Percentiles rank a stretch among this genome's conserved stretches.
phyloP scores from a whole-genome alignment of 2,329 filamentous ascomycete genomes.

The Fusarium abutilonis region DNA sequence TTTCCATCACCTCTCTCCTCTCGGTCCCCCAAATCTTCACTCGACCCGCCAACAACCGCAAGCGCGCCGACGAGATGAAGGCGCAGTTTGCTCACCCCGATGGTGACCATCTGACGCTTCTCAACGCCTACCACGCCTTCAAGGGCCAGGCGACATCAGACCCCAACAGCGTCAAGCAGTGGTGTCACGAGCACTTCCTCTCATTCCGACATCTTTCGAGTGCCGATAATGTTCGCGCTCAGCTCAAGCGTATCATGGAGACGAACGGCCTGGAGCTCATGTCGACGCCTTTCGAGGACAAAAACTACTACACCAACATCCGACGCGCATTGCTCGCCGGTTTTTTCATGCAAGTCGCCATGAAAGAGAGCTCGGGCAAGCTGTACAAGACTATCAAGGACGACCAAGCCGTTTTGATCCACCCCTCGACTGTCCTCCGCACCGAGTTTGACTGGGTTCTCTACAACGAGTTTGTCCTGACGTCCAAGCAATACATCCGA shows the following conservation, averaged over 20 bases:
- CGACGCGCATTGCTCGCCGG: constrained; percentile 89
- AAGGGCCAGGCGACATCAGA: constrained; percentile 71
- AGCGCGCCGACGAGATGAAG: constrained; percentile 98
- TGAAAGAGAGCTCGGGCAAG: constrained; percentile 88
- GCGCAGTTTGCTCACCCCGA: constrained; percentile 89
- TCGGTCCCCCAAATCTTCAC: constrained; percentile 96
- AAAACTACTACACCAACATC: constrained; percentile 98
- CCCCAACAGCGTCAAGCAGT: constrained; percentile 80
- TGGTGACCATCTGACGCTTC: constrained; percentile 93
- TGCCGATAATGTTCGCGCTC: constrained; percentile 91
- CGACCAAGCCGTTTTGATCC: constrained; percentile 90
- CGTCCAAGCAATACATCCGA: constrained; percentile 96
- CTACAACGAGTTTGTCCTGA: constrained; percentile 98
- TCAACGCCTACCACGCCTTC: constrained; percentile 99
- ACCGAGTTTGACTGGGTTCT: constrained; percentile 96
- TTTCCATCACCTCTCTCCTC: constrained; percentile 92
- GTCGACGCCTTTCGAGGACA: constrained; percentile 90
- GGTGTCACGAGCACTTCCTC: constrained; percentile 97
- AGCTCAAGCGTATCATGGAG: constrained; percentile 97
- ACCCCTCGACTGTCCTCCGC: constrained; percentile 89
- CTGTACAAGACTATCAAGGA: constrained; percentile 97
- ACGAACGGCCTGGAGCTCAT: constrained; percentile 85
- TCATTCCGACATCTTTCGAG: constrained; percentile 88
- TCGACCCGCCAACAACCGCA: constrained; percentile 83
- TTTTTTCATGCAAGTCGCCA: constrained; percentile 99